Evolutionary conservation across 1,139 yeast genomes (phyloP), one percentile per base, ranked within the genome.

Genomic region (Trichomonascaceae sp.): DNA sequence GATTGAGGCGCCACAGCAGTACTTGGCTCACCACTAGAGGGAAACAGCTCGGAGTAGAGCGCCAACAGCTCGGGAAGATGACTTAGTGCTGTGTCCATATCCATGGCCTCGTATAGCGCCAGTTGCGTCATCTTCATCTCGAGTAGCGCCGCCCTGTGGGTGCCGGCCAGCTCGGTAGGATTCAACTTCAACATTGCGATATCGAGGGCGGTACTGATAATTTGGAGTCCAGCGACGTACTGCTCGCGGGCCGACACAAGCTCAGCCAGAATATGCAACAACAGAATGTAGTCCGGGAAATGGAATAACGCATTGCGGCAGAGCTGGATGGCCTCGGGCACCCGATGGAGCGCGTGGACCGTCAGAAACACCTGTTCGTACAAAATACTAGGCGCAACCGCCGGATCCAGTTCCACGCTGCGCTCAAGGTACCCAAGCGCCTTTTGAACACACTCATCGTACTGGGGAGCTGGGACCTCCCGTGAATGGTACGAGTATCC

Each of bases 71-170:
- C 85, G 2, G 81, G 70, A 17, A 85, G 56, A 32, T 64, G 62
- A 34, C 77, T 85, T 44, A 82, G 55, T 2, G 85, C 74, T 32
- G 69, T 71, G 20, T 67, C 65, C 1, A 69, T 60, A 3, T 85
- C 89, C 11, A 11, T 8, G 9, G 23, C 6, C 48, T 82, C 92
- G 38, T 74, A 60, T 13, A 84, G 63, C 2, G 87, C 76, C 33
- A 84, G 57, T 45, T 79, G 85, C 0, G 94, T 77, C 54, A 80
- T 64, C 47, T 80, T 80, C 48, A 84, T 62, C 50, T 81, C 84
- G 20, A 84, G 52, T 28, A 76, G 71, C 40, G 71, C 73, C 46
- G 67, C 62, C 47, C 71, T 76, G 23, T 20, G 23, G 9, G 6
- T 11, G n/a, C n/a, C n/a, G n/a, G n/a, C n/a, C n/a, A n/a, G n/a